Evolutionary conservation across 2,329 filamentous ascomycete genomes (phyloP).

Genomic region (Pseudogymnoascus verrucosus): DNA sequence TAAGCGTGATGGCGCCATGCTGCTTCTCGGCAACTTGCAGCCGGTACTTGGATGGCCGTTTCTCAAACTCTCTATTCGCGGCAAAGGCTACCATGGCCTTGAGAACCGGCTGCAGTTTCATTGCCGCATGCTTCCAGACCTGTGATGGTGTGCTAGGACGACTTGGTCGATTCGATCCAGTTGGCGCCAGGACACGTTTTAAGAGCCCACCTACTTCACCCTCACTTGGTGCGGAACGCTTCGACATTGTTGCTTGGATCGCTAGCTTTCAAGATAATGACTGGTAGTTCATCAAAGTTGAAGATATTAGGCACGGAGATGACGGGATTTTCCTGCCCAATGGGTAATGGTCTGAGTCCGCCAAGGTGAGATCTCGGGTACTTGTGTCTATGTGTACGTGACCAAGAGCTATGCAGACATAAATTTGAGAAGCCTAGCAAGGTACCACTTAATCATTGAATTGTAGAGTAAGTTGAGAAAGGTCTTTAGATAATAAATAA

Average conservation of each 20-base stretch:
- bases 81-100: slow-evolving; percentile 8
- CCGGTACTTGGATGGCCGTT: neutral
- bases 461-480: neutral
- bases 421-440: neutral
- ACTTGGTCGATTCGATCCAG: neutral
- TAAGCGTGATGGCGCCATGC: neutral
- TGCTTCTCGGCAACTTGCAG: neutral
- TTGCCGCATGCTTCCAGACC: neutral
- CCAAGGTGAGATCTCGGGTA: neutral
- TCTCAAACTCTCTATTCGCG: neutral
- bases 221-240: neutral
- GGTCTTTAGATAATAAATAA: neutral
- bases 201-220: neutral
- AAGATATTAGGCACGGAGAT: neutral
- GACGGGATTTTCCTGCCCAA: neutral
- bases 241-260: neutral
- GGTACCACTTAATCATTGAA: neutral
- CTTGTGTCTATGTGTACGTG: neutral
- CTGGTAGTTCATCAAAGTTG: neutral
- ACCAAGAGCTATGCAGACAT: neutral
- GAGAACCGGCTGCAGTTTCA: neutral
- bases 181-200: neutral
- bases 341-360: neutral
- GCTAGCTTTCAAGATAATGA: neutral
- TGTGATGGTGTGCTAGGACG: neutral